Base-by-base conservation (phyloP, 2,329 filamentous ascomycete species). In the Aspergillus flavus region DNA sequence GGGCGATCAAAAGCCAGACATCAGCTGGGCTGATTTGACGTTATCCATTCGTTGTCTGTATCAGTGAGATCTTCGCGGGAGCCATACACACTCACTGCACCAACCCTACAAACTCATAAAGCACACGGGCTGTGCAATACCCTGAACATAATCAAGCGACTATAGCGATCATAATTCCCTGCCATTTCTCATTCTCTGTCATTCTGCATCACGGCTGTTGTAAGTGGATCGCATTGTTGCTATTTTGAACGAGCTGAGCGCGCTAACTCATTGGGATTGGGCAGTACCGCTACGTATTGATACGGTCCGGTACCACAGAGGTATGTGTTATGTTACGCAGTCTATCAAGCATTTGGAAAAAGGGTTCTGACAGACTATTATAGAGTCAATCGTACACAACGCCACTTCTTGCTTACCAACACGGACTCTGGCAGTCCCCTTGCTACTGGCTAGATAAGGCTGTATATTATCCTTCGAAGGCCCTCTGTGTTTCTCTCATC, bases 241-340 rank as follows among this genome's bases (percentile, higher is more conserved):
- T 66, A 64, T 66, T 66, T 64, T 63, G 55, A 56, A 63, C 57
- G 11, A 19, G n/a, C 9, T 23, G 36, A 39, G 41, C 46, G 56
- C 41, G 36, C 58, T 36, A 55, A 58, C 39, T 32, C 28, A 26
- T 30, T 39, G 9, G n/a, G 2, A 23, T 9, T 46, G 12, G 43
- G 23, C 43, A 46, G 12, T 39, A 61, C 48, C 48, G 19, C 12
- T 46, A n/a, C 12, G 62, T 66, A 61, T 63, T 46, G 23, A 58
- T 61, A 66, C 65, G 48, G 61, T 66, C 56, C 58, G 58, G 53
- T 63, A 66, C 65, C 32, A 52, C 12, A 30, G 59, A 60, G 39
- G 62, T 62, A 59, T 60, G 57, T 56, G 26, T 43, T 34, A 26
- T 34, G 6, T 32, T 54, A 36, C 52, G n/a, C 52, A 34, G 6